These are phyloP conservation scores for Aphanomyces cochlioides DNA, from an alignment of 352 stramenopile genomes.

Conservation along the genomic window DNA sequence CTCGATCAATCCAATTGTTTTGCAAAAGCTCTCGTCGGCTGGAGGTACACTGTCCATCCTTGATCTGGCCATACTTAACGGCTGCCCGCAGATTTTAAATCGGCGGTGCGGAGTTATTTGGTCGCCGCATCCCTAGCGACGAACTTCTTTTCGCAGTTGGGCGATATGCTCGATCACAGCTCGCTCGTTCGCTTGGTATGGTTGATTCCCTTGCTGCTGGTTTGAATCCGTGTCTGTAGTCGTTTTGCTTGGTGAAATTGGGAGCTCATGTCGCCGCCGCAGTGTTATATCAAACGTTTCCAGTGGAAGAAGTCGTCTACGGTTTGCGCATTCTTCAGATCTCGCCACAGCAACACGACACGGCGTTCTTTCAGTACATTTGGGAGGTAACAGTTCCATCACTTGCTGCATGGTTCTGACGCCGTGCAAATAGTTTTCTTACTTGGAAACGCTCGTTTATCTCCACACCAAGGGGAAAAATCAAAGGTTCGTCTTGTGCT, in stretches of 20 bases:
- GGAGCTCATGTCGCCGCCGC: slow-evolving; percentile 75
- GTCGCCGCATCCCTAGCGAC: slow-evolving; percentile 71
- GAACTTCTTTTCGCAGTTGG: slow-evolving; percentile 71
- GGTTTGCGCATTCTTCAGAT: slow-evolving; percentile 72
- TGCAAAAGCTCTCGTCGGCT: slow-evolving; percentile 55
- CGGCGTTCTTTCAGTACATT: slow-evolving; percentile 83
- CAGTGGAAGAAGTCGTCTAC: slow-evolving; percentile 74
- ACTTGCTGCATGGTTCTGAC: slow-evolving; percentile 35
- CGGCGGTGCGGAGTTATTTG: slow-evolving; percentile 68
- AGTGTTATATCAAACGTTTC: slow-evolving; percentile 81
- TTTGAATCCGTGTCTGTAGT: slow-evolving; percentile 37
- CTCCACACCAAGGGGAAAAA: slow-evolving; percentile 70
- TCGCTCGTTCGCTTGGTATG: slow-evolving; percentile 76
- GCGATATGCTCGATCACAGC: slow-evolving; percentile 79
- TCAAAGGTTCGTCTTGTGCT: slow-evolving; percentile 47
- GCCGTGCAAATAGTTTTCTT: slow-evolving; percentile 44
- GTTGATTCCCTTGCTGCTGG: slow-evolving; percentile 2
- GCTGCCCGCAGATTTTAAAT: slow-evolving; percentile 49
- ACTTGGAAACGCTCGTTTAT: slow-evolving; percentile 77
- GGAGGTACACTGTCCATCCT: slow-evolving; percentile 39
- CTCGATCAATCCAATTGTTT: slow-evolving; percentile 63
- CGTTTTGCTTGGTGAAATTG: slow-evolving; percentile 72
- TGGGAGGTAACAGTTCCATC: slow-evolving; percentile 77
- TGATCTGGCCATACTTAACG: background rate
- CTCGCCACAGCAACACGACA: slow-evolving; percentile 63